These are phyloP conservation scores for Tetracladium marchalianum DNA, from an alignment of 495 filamentous ascomycete species.

Conservation along the genomic window DNA sequence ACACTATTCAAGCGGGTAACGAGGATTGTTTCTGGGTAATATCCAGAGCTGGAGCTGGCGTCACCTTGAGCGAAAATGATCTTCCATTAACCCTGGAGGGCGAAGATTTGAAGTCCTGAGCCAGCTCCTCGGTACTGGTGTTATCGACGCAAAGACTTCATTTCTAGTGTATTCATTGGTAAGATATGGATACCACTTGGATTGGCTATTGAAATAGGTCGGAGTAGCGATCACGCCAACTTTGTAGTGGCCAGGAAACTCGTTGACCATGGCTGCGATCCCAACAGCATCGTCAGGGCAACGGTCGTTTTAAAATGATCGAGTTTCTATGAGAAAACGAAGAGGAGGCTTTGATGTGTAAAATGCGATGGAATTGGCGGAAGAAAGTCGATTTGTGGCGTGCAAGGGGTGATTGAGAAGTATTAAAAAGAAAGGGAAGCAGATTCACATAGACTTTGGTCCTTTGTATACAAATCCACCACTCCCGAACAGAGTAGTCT, in stretches of 20 bases:
- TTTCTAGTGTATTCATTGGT: background rate
- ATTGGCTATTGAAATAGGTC: background rate
- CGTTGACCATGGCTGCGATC: slow-evolving; percentile 3
- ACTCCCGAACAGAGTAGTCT: too few relatives aligned
- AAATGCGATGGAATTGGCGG: slow-evolving; percentile 12
- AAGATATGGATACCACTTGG: background rate
- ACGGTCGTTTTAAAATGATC: slow-evolving; percentile 3
- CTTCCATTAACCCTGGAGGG: too few relatives aligned
- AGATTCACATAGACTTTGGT: too few relatives aligned
- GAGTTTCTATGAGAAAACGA: slow-evolving; percentile 1
- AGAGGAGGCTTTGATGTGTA: slow-evolving; percentile 5
- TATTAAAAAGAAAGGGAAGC: too few relatives aligned
- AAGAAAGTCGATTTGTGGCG: slow-evolving; percentile 1
- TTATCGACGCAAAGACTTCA: background rate
- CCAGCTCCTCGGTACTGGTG: background rate
- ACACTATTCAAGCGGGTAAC: background rate
- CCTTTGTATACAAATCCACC: too few relatives aligned
- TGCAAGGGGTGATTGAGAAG: slow-evolving; percentile 12
- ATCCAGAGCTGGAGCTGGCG: background rate
- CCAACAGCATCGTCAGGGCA: slow-evolving; percentile 1
- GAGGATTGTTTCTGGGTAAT: background rate
- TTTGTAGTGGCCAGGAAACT: background rate
- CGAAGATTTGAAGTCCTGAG: background rate
- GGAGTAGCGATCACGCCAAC: background rate
- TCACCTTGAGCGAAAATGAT: too few relatives aligned